phyloP scores from a whole-genome alignment of 2,329 filamentous ascomycete genomes.

The Cadophora sp. region DNA sequence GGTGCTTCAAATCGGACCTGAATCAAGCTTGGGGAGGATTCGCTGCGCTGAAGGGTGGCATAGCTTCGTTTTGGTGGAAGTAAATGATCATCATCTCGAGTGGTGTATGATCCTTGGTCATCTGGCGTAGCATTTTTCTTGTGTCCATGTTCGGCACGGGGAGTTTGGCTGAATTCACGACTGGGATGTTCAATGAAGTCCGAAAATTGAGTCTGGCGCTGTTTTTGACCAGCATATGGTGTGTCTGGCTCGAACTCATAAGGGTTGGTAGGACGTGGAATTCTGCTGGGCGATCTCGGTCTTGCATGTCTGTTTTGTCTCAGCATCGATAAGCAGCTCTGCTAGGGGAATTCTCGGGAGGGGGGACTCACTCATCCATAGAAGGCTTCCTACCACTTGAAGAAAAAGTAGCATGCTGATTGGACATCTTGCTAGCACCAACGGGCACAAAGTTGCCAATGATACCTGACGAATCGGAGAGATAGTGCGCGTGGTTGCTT shows the following conservation, averaged over 20 bases:
- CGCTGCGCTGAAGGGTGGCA: conserved; percentile 31
- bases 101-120: conserved; percentile 25
- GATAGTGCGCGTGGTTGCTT: conserved; percentile 19
- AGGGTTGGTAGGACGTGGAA: conserved; percentile 26
- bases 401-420: not conserved
- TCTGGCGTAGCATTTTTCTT: conserved; percentile 37
- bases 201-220: conserved; percentile 35
- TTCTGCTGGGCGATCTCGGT: conserved; percentile 14
- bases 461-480: conserved; percentile 32
- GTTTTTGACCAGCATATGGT: conserved; percentile 24
- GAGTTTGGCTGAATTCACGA: conserved; percentile 20
- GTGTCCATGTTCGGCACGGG: conserved; percentile 26
- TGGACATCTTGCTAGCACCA: conserved; percentile 19
- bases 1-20: conserved; percentile 19
- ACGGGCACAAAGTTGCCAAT: conserved; percentile 40
- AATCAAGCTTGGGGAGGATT: conserved; percentile 35
- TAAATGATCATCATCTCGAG: conserved; percentile 15
- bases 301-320: not conserved
- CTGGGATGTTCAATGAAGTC: conserved; percentile 34
- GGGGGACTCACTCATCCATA: conserved; percentile 22
- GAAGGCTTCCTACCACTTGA: not conserved
- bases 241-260: conserved; percentile 42
- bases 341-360: too few relatives aligned
- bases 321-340: not conserved
- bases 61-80: conserved; percentile 15